Evolutionary conservation across 495 filamentous ascomycete genomes (phyloP).

Genomic region (Amphirosellinia nigrospora): DNA sequence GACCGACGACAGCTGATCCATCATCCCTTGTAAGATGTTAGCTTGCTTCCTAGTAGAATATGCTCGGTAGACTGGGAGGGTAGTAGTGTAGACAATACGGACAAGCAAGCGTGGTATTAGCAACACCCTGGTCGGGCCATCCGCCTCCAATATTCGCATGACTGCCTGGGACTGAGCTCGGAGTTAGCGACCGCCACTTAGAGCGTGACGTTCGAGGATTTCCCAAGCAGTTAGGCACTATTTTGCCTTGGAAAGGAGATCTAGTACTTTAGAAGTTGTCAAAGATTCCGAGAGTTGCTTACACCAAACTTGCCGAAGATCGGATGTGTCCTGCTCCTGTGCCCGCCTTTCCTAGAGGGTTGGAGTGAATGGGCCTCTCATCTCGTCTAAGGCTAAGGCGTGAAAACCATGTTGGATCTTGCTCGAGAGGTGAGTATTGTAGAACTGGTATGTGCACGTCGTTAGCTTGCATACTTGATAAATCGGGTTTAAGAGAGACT

Average conservation of each 20-base stretch:
- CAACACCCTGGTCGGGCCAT: constrained; percentile 55
- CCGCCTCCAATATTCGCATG: constrained; percentile 72
- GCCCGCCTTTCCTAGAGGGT: constrained; percentile 63
- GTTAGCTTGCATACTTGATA: constrained; percentile 21
- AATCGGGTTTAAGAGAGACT: constrained; percentile 12
- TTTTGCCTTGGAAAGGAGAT: not conserved
- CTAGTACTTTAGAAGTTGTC: too few relatives aligned
- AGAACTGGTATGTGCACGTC: constrained; percentile 54
- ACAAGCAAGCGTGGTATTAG: constrained; percentile 72
- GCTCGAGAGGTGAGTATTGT: constrained; percentile 63
- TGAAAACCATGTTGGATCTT: constrained; percentile 73
- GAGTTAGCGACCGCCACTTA: not conserved
- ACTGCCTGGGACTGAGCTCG: constrained; percentile 65
- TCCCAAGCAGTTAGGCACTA: not conserved
- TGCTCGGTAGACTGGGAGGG: not conserved
- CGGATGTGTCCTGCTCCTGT: constrained; percentile 46
- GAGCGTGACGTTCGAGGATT: not conserved
- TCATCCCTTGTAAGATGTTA: constrained; percentile 56
- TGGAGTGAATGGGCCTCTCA: constrained; percentile 66
- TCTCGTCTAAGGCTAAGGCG: constrained; percentile 75
- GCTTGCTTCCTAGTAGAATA: constrained; percentile 18
- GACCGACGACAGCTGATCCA: constrained; percentile 68
- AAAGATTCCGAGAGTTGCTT: not conserved
- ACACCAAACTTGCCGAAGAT: constrained; percentile 63
- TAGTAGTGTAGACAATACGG: constrained; percentile 25